Evolutionary conservation across 1,139 yeast genomes (phyloP), one percentile per base, ranked within the genome.

Genomic region (Debaryomyces coudertii): DNA sequence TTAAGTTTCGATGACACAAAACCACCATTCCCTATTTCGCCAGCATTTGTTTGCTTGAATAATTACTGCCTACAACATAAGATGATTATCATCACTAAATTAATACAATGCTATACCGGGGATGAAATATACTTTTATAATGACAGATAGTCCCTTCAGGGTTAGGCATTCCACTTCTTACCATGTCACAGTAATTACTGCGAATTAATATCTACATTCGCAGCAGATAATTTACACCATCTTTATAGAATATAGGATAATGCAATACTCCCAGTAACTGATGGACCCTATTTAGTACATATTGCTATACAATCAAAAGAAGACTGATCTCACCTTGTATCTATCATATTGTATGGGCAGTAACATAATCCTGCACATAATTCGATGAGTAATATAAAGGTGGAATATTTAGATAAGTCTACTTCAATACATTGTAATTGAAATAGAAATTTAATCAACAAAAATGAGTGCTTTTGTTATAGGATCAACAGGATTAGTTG

Each of bases 401-500:
- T 8, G n/a, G 18, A 18, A 29, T n/a, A 29, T 9, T 20, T 20
- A 20, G 16, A 15, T 7, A 29, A 15, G 8, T 7, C 2, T 6
- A 15, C 16, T 15, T 28, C 15, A 7, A 29, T 8, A 15, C 22
- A 20, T 20, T 20, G 33, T 7, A 29, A 29, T 8, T 28, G 20
- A 7, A 3, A 6, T 29, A 29, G 11, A 29, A 14, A 28, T 11
- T 51, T 15, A 29, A 18, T 29, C 5, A 11, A 33, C 24, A 50
- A 49, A 45, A 46, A 62, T 61, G 62, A 61, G 65, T 44, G 62
- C 68, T 7, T 55, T 71, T 48, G 51, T 74, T n/a, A 55, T 83
- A 45, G 89, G 89, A 11, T 75, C 87, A 27, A 83, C 88, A 1
- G 89, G 89, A 5, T 65, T 83, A 27, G 81, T 82, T 36, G 89